Percentiles rank a stretch among this genome's conserved stretches.
Conservation (phyloP, 306 rosid genomes). For the Fagus crenata region DNA sequence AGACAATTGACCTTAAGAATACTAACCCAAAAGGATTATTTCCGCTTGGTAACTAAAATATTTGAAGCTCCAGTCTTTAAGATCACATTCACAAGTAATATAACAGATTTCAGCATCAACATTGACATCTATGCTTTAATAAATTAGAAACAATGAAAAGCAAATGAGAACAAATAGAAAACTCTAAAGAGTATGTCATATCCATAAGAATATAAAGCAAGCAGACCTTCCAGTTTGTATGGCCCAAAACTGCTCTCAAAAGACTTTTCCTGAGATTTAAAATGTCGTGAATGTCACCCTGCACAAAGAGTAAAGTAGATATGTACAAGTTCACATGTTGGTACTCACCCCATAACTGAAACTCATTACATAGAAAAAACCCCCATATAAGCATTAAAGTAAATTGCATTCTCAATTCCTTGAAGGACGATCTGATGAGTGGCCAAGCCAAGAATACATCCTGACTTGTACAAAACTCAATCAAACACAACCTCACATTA, state of each 20-base stretch:
- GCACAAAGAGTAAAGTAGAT: slow-evolving; percentile 30
- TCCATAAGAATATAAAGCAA: slow-evolving; percentile 19
- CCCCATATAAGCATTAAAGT: not conserved
- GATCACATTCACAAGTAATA: not conserved
- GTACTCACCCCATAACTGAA: not conserved
- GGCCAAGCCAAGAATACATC: not conserved
- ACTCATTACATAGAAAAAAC: slow-evolving; percentile 4
- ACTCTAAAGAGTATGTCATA: slow-evolving; percentile 11
- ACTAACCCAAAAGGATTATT: not conserved
- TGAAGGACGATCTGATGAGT: not conserved
- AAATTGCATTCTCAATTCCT: not conserved
- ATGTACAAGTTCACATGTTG: not conserved
- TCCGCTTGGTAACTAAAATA: not conserved
- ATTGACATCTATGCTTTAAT: not conserved
- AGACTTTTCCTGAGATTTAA: slow-evolving; percentile 70
- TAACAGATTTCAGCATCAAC: not conserved
- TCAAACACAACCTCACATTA: not conserved
- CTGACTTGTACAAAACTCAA: not conserved
- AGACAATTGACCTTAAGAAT: not conserved
- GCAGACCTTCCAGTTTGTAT: slow-evolving; percentile 65
- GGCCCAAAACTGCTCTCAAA: slow-evolving; percentile 58
- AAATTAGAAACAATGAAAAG: slow-evolving; percentile 2
- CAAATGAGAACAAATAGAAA: not conserved
- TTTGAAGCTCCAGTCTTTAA: not conserved
- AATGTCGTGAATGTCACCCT: slow-evolving; percentile 73